Base-by-base conservation (phyloP, 2,329 filamentous ascomycete species). In the Aphanocladium album region DNA sequence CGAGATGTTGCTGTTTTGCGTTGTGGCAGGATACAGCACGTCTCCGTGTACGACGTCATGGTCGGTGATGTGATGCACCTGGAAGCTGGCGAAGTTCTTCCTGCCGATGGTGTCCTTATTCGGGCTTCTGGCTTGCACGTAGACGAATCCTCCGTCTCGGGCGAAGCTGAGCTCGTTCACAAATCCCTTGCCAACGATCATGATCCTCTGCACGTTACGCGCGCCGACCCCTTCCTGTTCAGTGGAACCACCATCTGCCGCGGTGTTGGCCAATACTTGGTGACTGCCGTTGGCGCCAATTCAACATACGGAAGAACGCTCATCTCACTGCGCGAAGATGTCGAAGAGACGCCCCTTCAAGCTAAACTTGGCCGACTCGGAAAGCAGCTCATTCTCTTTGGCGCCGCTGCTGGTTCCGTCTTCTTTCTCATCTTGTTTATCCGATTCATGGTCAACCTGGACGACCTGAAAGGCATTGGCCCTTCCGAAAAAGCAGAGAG, bases 241-340 rank as follows among this genome's bases (percentile, higher is more conserved):
- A 93, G 89, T 23, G 90, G 90, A 50, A 88, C 88, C 2, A 91
- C 91, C 66, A 86, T 93, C 12, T 85, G 86, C 0, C 88, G 91
- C 67, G 90, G 90, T 59, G 81, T 91, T 8, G 90, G 90, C 11
- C 86, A 83, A 4, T 93, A 91, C 72, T 72, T 93, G 59, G 89
- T 92, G 59, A 91, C 89, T 1, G 84, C 89, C 5, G 86, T 88
- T 19, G 90, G 90, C 64, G 80, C 88, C 39, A 83, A 93, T 71
- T 90, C 89, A 0, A 89, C 84, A 35, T 87, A 90, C 67, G 90
- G 90, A 60, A 89, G 90, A 68, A 91, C 87, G 2, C 83, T 93
- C 76, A 88, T 93, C 83, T 89, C 89, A 41, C 76, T 93, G 12
- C 85, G 89, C 63, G 88, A 90, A 66, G 88, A 91, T 63, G 85